Evolutionary conservation across 768 basidiomycete genomes (phyloP).

Genomic region (Leucocoprinus sp.): DNA sequence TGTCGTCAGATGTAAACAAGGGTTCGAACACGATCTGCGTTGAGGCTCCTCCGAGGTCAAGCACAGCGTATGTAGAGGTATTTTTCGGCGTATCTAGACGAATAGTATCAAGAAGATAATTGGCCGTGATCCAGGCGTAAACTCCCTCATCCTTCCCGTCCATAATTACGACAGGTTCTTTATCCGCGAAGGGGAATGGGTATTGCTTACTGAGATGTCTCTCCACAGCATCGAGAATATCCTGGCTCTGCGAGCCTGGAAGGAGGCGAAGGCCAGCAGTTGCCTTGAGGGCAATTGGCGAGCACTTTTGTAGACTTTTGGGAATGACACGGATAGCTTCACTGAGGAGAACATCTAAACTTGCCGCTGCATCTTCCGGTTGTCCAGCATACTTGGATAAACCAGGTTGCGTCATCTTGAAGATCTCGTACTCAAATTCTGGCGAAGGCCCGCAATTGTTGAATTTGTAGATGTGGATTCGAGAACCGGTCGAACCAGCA

Average conservation of each 20-base stretch:
- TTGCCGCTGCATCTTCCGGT: slow-evolving; percentile 67
- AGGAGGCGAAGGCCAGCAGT: slow-evolving; percentile 80
- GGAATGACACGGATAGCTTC: slow-evolving; percentile 80
- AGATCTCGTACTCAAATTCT: slow-evolving; percentile 87
- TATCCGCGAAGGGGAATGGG: slow-evolving; percentile 50
- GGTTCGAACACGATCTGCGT: slow-evolving; percentile 98
- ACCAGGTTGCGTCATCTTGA: slow-evolving; percentile 75
- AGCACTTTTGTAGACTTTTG: slow-evolving; percentile 53
- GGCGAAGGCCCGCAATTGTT: slow-evolving; percentile 77
- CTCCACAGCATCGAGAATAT: slow-evolving; percentile 72
- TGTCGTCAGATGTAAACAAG: slow-evolving; percentile 33
- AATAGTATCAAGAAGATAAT: slow-evolving; percentile 80
- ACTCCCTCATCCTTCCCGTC: slow-evolving; percentile 95
- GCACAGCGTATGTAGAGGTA: slow-evolving; percentile 67
- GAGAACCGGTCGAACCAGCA: slow-evolving; percentile 94
- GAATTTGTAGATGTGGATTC: slow-evolving; percentile 99
- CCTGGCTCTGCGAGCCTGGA: slow-evolving; percentile 49
- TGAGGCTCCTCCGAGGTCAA: slow-evolving; percentile 94
- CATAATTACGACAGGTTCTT: slow-evolving; percentile 79
- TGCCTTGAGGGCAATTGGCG: slow-evolving; percentile 87
- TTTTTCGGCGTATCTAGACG: slow-evolving; percentile 38
- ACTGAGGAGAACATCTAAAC: slow-evolving; percentile 71
- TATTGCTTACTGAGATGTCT: slow-evolving; percentile 46
- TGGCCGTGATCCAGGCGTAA: slow-evolving; percentile 98
- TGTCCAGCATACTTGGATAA: slow-evolving; percentile 54